phyloP scores from a whole-genome alignment of 2,329 filamentous ascomycete genomes.

The Zasmidium cellare region DNA sequence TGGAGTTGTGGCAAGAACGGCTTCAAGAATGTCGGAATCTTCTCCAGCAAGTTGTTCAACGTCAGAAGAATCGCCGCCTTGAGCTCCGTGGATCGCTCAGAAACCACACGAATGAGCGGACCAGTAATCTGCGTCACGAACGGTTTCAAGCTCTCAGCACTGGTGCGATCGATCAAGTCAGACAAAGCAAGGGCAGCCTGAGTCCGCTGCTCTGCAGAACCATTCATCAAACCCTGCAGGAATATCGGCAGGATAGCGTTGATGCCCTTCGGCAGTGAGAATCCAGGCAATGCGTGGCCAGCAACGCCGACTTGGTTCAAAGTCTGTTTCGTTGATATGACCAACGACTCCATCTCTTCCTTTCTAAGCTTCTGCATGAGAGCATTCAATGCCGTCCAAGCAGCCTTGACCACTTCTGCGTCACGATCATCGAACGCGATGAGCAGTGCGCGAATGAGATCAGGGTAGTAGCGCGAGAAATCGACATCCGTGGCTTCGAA shows the following conservation, averaged over 20 bases:
- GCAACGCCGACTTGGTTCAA: slow-evolving; percentile 86
- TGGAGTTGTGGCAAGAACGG: slow-evolving; percentile 96
- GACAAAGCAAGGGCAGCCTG: slow-evolving; percentile 91
- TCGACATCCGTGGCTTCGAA: slow-evolving; percentile 79
- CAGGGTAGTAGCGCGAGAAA: slow-evolving; percentile 93
- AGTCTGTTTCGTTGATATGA: slow-evolving; percentile 80
- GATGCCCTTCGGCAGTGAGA: slow-evolving; percentile 91
- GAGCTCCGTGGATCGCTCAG: slow-evolving; percentile 92
- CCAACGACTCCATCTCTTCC: slow-evolving; percentile 95
- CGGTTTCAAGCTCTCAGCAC: slow-evolving; percentile 80
- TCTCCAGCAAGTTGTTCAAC: slow-evolving; percentile 91
- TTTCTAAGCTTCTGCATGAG: slow-evolving; percentile 90
- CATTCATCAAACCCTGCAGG: slow-evolving; percentile 96
- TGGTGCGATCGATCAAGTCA: slow-evolving; percentile 92
- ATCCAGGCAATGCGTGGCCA: slow-evolving; percentile 81
- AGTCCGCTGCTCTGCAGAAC: slow-evolving; percentile 85
- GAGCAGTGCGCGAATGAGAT: slow-evolving; percentile 86
- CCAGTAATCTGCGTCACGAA: slow-evolving; percentile 98
- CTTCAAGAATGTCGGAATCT: slow-evolving; percentile 93
- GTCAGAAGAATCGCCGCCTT: slow-evolving; percentile 93
- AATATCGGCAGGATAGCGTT: slow-evolving; percentile 95
- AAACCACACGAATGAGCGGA: slow-evolving; percentile 95
- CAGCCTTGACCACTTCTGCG: slow-evolving; percentile 77
- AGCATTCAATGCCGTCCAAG: slow-evolving; percentile 82
- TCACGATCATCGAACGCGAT: slow-evolving; percentile 91